Conservation (phyloP, 495 filamentous ascomycete species). For the Penicillium turbatum region DNA sequence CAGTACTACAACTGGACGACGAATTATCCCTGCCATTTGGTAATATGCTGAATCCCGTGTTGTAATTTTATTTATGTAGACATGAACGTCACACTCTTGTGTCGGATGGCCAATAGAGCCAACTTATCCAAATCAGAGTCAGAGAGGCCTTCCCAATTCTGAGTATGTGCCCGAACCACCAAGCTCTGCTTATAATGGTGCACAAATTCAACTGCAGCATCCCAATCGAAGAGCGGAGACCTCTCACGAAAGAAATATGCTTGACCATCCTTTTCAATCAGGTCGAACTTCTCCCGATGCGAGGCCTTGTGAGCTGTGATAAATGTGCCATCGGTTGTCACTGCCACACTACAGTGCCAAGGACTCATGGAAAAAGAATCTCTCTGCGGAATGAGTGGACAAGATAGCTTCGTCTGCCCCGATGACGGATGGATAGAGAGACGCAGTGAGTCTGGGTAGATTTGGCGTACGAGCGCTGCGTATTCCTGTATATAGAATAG, state of each 20-base stretch:
- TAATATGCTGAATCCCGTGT: too few species aligned
- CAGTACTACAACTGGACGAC: too few species aligned
- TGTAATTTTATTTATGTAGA: neutral
- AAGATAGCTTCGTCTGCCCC: constrained; percentile 5
- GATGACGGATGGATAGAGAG: constrained; percentile 9
- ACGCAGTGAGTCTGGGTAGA: constrained; percentile 6
- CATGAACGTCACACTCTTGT: constrained; percentile 3
- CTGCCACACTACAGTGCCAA: constrained; percentile 9
- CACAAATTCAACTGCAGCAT: constrained; percentile 1
- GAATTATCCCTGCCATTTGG: too few species aligned
- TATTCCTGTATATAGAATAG: constrained; percentile 4
- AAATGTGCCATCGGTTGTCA: neutral
- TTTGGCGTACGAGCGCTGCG: constrained; percentile 3
- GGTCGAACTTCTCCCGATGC: constrained; percentile 2
- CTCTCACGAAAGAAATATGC: constrained; percentile 8
- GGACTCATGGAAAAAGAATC: constrained; percentile 7
- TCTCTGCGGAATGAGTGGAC: constrained; percentile 1
- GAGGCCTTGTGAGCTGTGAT: constrained; percentile 2
- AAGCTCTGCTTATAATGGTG: neutral
- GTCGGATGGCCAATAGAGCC: constrained; percentile 1
- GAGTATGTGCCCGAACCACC: neutral
- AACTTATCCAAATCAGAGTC: constrained; percentile 8
- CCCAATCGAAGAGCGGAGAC: constrained; percentile 1
- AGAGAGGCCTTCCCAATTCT: neutral
- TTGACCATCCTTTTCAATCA: neutral